Conservation (phyloP, 2,329 filamentous ascomycete species). For the Microsporum audouinii region DNA sequence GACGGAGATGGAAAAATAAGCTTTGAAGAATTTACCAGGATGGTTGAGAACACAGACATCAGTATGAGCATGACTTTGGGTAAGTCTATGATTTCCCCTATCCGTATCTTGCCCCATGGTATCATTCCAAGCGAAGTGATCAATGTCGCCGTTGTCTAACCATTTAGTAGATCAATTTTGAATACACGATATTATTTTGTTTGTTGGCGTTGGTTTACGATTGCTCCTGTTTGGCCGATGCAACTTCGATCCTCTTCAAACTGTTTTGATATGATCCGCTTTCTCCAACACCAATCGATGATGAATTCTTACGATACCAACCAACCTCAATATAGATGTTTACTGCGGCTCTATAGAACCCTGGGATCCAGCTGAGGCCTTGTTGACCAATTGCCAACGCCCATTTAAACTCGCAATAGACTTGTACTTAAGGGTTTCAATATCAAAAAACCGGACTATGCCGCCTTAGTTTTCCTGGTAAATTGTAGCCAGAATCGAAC, state of each 20-base stretch:
- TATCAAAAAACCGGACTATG: not conserved
- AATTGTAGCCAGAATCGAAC: not conserved
- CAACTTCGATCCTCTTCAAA: not conserved
- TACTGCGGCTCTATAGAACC: not conserved
- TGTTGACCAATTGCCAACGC: not conserved
- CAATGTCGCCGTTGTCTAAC: not conserved
- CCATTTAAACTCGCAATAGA: not conserved
- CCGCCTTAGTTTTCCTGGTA: not conserved
- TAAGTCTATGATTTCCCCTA: constrained; percentile 26
- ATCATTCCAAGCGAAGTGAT: not conserved
- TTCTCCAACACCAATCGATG: not conserved
- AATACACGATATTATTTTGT: not conserved
- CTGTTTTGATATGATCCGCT: not conserved
- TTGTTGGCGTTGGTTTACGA: not conserved
- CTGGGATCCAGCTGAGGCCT: not conserved
- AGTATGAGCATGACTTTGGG: constrained; percentile 58
- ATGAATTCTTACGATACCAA: not conserved
- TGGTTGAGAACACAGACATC: constrained; percentile 88
- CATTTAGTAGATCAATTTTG: not conserved
- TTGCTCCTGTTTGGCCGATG: not conserved
- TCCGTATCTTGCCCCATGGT: not conserved
- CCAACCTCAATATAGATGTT: not conserved
- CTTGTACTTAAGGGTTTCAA: not conserved
- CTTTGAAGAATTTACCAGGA: constrained; percentile 97
- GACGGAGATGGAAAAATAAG: constrained; percentile 96